These are phyloP conservation scores for Penicillium manginii DNA, from an alignment of 495 filamentous ascomycete genomes.

Conservation along the genomic window DNA sequence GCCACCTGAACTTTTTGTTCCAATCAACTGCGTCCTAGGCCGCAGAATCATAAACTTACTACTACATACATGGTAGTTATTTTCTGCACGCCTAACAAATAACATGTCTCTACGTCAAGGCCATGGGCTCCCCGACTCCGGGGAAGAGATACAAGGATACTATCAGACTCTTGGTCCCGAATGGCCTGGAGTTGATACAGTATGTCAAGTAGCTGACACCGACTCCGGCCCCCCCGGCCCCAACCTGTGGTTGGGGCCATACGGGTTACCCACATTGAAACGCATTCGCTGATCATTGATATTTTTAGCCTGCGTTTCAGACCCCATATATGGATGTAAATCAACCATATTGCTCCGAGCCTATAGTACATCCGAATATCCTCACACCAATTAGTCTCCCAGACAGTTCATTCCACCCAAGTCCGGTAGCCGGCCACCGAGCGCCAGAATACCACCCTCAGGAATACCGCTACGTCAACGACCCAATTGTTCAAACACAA, in stretches of 20 bases:
- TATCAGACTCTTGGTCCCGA: slow-evolving; percentile 33
- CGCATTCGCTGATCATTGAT: slow-evolving; percentile 10
- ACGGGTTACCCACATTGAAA: not conserved
- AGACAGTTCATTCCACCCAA: slow-evolving; percentile 41
- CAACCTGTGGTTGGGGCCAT: not conserved
- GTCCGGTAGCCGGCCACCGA: slow-evolving; percentile 45
- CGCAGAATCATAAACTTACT: not conserved
- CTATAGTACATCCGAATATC: slow-evolving; percentile 34
- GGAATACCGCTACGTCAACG: slow-evolving; percentile 42
- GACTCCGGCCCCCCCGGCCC: not conserved
- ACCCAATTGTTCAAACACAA: slow-evolving; percentile 31
- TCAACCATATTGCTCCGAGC: slow-evolving; percentile 39
- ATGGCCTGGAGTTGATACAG: slow-evolving; percentile 40
- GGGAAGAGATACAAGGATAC: slow-evolving; percentile 35
- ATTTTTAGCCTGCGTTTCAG: slow-evolving; percentile 27
- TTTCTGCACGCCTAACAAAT: slow-evolving; percentile 11
- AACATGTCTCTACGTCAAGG: slow-evolving; percentile 27
- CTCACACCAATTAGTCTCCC: slow-evolving; percentile 48
- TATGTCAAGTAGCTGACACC: slow-evolving; percentile 27
- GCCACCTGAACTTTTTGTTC: slow-evolving; percentile 21
- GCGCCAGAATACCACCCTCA: slow-evolving; percentile 32
- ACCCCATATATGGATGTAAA: slow-evolving; percentile 33
- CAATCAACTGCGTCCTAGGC: slow-evolving; percentile 20
- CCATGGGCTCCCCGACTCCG: slow-evolving; percentile 33
- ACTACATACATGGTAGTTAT: not conserved